Evolutionary conservation across 2,329 filamentous ascomycete genomes (phyloP).

Genomic region (Stemphylium beticola): DNA sequence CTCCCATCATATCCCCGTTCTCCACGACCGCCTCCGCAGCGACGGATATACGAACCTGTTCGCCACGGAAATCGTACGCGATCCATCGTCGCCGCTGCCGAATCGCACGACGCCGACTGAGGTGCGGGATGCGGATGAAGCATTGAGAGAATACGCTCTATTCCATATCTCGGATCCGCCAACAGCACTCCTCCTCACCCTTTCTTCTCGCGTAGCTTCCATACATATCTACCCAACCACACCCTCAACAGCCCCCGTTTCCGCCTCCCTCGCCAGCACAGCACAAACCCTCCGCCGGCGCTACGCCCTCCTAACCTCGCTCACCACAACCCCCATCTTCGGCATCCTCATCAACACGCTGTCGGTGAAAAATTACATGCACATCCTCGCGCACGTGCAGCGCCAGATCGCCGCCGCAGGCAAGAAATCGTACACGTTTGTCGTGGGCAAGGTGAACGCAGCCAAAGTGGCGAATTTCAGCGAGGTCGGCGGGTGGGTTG

Average conservation of each 20-base stretch:
- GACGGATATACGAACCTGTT: slow-evolving; percentile 74
- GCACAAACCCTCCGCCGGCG: slow-evolving; percentile 75
- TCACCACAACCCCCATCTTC: slow-evolving; percentile 82
- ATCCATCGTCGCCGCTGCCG: slow-evolving; percentile 80
- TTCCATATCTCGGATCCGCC: slow-evolving; percentile 87
- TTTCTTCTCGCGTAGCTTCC: slow-evolving; percentile 79
- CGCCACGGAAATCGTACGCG: slow-evolving; percentile 73
- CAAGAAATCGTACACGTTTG: slow-evolving; percentile 95
- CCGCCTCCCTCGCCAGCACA: slow-evolving; percentile 57
- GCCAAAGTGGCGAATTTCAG: slow-evolving; percentile 97
- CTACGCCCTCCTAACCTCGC: slow-evolving; percentile 82
- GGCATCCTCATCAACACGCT: slow-evolving; percentile 97
- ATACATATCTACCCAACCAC: slow-evolving; percentile 78
- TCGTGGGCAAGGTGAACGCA: slow-evolving; percentile 94
- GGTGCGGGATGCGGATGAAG: slow-evolving; percentile 53
- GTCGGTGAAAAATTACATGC: slow-evolving; percentile 86
- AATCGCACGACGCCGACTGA: slow-evolving; percentile 74
- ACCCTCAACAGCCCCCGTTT: slow-evolving; percentile 23
- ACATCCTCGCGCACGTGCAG: slow-evolving; percentile 77
- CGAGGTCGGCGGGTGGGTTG: slow-evolving; percentile 95
- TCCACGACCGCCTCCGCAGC: slow-evolving; percentile 62
- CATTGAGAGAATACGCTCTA: slow-evolving; percentile 71
- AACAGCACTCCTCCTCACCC: slow-evolving; percentile 81
- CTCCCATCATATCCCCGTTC: slow-evolving; percentile 70
- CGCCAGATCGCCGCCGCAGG: slow-evolving; percentile 75